These are phyloP conservation scores for Candida peoriensis DNA, from an alignment of 805 yeast species.

Conservation along the genomic window DNA sequence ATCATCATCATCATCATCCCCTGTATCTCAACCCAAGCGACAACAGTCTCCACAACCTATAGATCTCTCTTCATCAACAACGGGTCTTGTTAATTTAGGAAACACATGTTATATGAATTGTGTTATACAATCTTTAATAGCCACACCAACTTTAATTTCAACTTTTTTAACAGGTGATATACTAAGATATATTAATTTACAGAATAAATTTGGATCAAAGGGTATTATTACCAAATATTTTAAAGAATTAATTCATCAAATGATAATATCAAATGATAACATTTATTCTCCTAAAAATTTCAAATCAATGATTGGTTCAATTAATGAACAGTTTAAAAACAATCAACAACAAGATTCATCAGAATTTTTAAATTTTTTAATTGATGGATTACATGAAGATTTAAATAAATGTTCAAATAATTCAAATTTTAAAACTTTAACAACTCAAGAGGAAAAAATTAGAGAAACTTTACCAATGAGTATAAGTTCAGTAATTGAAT, in stretches of 20 bases:
- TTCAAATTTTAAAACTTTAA: constrained; percentile 51
- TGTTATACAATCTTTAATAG: constrained; percentile 77
- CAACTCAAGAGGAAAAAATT: constrained; percentile 63
- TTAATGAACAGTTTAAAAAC: constrained; percentile 60
- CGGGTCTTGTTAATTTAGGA: constrained; percentile 79
- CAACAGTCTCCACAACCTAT: constrained; percentile 11
- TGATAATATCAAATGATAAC: constrained; percentile 43
- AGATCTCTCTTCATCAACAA: constrained; percentile 26
- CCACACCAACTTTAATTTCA: constrained; percentile 59
- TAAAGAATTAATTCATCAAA: constrained; percentile 50
- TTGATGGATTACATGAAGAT: constrained; percentile 81
- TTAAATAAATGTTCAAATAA: constrained; percentile 61
- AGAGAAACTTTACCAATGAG: constrained; percentile 73
- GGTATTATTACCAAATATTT: constrained; percentile 73
- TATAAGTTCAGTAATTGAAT: constrained; percentile 80
- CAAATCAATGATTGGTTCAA: constrained; percentile 60
- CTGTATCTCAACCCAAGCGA: not conserved
- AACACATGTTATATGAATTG: constrained; percentile 94
- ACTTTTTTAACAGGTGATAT: constrained; percentile 61
- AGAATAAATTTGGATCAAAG: constrained; percentile 72
- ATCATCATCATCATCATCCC: not conserved
- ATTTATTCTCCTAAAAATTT: constrained; percentile 57
- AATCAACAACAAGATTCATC: constrained; percentile 81
- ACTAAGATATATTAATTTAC: constrained; percentile 61
- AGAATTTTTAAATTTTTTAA: constrained; percentile 68